Percentiles rank a stretch among this genome's conserved stretches.
These are phyloP conservation scores for Aspergillus funiculosus DNA, from an alignment of 495 filamentous ascomycete genomes.

Conservation along the genomic window DNA sequence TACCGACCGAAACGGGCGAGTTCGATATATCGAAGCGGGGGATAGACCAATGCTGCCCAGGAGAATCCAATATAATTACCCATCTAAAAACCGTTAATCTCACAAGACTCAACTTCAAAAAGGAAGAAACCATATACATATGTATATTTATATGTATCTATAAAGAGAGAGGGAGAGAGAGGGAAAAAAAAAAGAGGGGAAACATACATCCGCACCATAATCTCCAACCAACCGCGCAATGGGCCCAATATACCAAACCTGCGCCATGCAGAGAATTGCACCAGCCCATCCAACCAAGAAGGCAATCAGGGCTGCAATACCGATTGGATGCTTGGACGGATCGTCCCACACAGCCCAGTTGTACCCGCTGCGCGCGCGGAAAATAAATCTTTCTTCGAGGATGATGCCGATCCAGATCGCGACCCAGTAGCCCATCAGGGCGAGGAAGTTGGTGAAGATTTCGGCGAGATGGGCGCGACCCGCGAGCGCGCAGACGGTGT, in stretches of 20 bases:
- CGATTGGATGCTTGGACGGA: conserved; percentile 53
- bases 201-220: conserved; percentile 54
- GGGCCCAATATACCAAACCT: conserved; percentile 64
- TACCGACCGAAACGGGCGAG: conserved; percentile 41
- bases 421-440: conserved; percentile 71
- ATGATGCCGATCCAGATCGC: conserved; percentile 59
- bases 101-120: not conserved
- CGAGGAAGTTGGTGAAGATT: conserved; percentile 68
- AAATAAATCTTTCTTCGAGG: conserved; percentile 59
- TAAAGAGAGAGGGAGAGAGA: not conserved
- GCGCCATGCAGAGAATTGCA: conserved; percentile 64
- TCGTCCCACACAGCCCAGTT: conserved; percentile 61
- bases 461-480: conserved; percentile 55
- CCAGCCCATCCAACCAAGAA: conserved; percentile 68
- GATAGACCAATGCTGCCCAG: conserved; percentile 45
- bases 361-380: conserved; percentile 50
- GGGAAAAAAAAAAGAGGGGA: not conserved
- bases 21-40: conserved; percentile 46
- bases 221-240: conserved; percentile 51
- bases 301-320: conserved; percentile 54
- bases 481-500: conserved; percentile 57
- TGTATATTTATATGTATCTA: too few species aligned
- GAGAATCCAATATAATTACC: conserved; percentile 48
- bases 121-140: not conserved
- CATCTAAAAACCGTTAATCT: conserved; percentile 32